Evolutionary conservation across 1,284 basidiomycete genomes (phyloP), one percentile per base, ranked within the genome.

Genomic region (Leccinum huronense): DNA sequence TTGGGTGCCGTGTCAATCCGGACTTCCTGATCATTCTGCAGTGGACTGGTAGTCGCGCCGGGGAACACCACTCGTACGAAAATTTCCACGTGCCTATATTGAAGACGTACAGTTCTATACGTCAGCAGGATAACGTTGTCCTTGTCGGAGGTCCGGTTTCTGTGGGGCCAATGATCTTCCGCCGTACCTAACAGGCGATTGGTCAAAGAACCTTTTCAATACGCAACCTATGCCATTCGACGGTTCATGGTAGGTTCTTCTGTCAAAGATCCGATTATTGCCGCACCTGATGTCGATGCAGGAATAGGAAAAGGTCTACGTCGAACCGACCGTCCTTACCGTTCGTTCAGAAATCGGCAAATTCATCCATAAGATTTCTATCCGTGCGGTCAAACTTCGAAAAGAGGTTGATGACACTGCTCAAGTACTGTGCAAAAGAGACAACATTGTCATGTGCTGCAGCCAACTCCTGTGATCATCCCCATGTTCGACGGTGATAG

Each of bases 281-380:
- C 91, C 59, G 95, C 97, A 1, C 73, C 90, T n/a, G 97, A 97
- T 79, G 95, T 98, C 60, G 88, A 89, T 63, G 95, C 83, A 83
- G 63, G 83, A 90, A 65, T 98, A 96, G 97, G 97, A 99, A 76
- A 93, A 91, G 55, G 98, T 97, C 1, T 98, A 98, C 77, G 81
- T 86, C 70, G 95, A 94, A 79, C 93, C 95, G 68, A 97, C 95
- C 60, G 93, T 98, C 73, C 85, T 99, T 67, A 98, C 97, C 9
- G 97, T 98, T 69, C 93, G 91, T 70, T 98, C 96, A 3, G 97
- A 99, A 83, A 87, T 99, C 57, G 97, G 97, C 60, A 97, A 99
- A 79, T 96, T 95, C 31, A 99, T 99, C 73, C 97, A 99, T 84
- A 98, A 98, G 84, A 93, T 98, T 75, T 95, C 97, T 60, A 99